These are phyloP conservation scores for Danielia reshetovae DNA, from an alignment of 805 yeast genomes.

Conservation along the genomic window DNA sequence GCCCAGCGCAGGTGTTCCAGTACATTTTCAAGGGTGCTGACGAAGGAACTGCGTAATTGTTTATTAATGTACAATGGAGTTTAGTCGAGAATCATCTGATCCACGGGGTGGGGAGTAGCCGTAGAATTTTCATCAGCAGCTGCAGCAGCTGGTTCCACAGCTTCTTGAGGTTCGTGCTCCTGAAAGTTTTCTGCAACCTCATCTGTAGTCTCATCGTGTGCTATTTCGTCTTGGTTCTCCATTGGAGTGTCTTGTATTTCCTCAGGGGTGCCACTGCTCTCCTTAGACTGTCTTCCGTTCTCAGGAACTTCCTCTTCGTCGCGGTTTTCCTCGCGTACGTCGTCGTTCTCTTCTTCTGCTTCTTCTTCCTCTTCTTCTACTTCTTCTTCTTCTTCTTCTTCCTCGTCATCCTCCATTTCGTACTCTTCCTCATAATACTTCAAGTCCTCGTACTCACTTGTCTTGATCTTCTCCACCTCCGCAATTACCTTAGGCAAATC, in stretches of 20 bases:
- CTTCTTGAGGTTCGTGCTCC: neutral
- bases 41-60: too few relatives aligned
- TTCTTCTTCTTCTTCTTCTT: constrained; percentile 9
- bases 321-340: constrained; percentile 2
- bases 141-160: neutral
- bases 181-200: neutral
- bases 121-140: neutral
- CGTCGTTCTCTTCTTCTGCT: constrained; percentile 10
- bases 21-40: constrained; percentile 53
- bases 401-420: constrained; percentile 18
- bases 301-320: neutral
- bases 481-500: constrained; percentile 23
- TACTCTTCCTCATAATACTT: constrained; percentile 19
- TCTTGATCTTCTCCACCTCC: constrained; percentile 26
- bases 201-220: neutral
- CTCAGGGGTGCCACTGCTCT: too few relatives aligned
- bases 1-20: constrained; percentile 48
- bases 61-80: neutral
- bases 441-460: constrained; percentile 26
- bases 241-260: too few relatives aligned
- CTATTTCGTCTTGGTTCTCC: too few relatives aligned
- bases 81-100: constrained; percentile 1
- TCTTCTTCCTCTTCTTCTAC: constrained; percentile 15
- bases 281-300: neutral
- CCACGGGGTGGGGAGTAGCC: neutral